These are phyloP conservation scores for Meyerozyma carpophila DNA, from an alignment of 1,139 yeast genomes.

Conservation along the genomic window DNA sequence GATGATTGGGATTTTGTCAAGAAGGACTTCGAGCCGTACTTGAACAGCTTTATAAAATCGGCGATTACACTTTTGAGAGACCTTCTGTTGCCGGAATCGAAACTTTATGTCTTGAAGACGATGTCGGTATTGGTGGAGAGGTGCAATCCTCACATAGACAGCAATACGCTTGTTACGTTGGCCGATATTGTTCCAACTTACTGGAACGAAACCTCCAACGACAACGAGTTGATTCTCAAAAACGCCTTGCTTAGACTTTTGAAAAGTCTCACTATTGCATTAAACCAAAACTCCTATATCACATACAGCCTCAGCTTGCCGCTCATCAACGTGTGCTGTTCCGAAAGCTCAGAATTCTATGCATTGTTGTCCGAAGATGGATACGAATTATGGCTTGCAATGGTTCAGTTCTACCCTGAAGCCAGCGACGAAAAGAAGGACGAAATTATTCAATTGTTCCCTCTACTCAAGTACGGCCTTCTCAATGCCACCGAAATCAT, in stretches of 20 bases:
- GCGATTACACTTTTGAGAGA: conserved; percentile 42
- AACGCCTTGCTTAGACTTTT: conserved; percentile 68
- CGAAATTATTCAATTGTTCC: conserved; percentile 34
- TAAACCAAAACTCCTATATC: conserved; percentile 52
- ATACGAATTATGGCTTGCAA: conserved; percentile 72
- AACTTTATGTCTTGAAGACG: conserved; percentile 62
- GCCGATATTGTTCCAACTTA: conserved; percentile 60
- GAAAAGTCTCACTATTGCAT: conserved; percentile 57
- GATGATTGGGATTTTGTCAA: conserved; percentile 87
- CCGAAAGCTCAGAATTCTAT: conserved; percentile 52
- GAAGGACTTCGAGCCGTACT: conserved; percentile 58
- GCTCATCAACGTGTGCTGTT: conserved; percentile 59
- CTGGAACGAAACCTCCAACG: conserved; percentile 61
- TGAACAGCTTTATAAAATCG: conserved; percentile 48
- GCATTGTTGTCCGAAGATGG: conserved; percentile 81
- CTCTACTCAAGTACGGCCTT: conserved; percentile 44
- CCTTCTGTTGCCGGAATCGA: conserved; percentile 65
- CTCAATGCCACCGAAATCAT: conserved; percentile 71
- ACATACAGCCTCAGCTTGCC: conserved; percentile 68
- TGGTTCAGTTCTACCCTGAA: conserved; percentile 53
- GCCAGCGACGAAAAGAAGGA: conserved; percentile 14
- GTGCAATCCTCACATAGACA: conserved; percentile 55
- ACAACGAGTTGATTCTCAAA: conserved; percentile 62
- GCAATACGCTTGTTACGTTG: conserved; percentile 46
- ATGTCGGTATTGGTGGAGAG: conserved; percentile 61